Base-by-base conservation (phyloP, 129 eudicot species). In the Flaveria ramosissima region DNA sequence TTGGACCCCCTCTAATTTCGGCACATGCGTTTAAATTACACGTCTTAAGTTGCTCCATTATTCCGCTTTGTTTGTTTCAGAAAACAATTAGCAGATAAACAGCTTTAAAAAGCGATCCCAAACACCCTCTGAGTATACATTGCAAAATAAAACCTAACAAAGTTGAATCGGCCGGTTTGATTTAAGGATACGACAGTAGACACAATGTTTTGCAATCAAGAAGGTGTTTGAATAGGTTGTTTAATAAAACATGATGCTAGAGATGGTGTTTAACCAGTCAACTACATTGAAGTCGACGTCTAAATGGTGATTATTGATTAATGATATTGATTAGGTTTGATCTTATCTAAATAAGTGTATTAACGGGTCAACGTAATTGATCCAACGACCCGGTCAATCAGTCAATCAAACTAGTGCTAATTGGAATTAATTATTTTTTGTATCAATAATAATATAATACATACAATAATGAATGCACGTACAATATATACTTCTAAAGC, bases 381-480 rank as follows among this genome's bases (percentile, higher is more conserved):
- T 13, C 17, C 42, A 61, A 61, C 67, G 19, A 61, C 69, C 69
- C 11, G 69, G 46, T 36, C 46, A 63, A 30, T 30, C 30, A 63
- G 13, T 36, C 8, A 36, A 36, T 36, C 41, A 36, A 36, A 36
- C 41, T 36, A 36, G 0, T 36, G 41, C 7, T 36, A 4, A 36
- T 36, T 36, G 7, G 41, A 36, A 36, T 5, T 36, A 36, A 5
- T 36, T 36, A 36, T 36, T 0, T 36, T 32, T 36, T 4, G 5
- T 36, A 36, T 36, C 7, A 36, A 36, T 36, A 36, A 36, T 36
- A 6, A 36, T 36, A 36, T 1, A 36, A 36, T 36, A 36, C 41
- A 36, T 36, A 36, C 41, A 36, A 36, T 36, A 36, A 36, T 36
- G 41, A 36, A 36, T 36, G 41, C 41, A 36, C 41, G 41, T 36